These are phyloP conservation scores for Sporisorium iseilematis-ciliati DNA, from an alignment of 1,284 basidiomycete genomes.

Conservation along the genomic window DNA sequence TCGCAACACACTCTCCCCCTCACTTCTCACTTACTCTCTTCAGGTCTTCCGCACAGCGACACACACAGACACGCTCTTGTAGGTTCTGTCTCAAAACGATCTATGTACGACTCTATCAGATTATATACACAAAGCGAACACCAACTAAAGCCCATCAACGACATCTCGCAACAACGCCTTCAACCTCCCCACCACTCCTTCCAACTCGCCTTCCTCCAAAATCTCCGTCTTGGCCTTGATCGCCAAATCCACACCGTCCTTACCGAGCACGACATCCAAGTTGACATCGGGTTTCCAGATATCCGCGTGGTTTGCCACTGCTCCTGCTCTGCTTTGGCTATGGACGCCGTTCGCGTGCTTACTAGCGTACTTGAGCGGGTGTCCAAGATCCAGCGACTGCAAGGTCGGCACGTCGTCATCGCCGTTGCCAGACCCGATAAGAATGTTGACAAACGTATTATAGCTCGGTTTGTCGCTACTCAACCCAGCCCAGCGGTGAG, in stretches of 20 bases:
- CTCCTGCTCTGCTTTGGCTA: background rate
- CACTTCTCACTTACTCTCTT: too few relatives aligned
- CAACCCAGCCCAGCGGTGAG: conserved; percentile 31
- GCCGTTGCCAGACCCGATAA: conserved; percentile 17
- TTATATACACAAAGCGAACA: background rate
- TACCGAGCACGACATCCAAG: conserved; percentile 28
- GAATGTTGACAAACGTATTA: conserved; percentile 53
- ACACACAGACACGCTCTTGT: too few relatives aligned
- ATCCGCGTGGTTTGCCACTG: conserved; percentile 6
- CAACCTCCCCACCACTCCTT: conserved; percentile 1
- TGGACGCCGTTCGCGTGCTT: background rate
- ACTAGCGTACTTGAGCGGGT: conserved; percentile 25
- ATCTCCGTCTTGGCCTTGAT: conserved; percentile 24
- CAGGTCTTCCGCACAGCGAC: too few relatives aligned
- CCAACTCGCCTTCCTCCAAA: background rate
- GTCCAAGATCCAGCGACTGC: conserved; percentile 26
- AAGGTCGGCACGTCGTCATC: background rate
- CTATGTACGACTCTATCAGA: background rate
- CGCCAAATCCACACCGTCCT: conserved; percentile 17
- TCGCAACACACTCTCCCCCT: too few relatives aligned
- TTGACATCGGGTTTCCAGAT: conserved; percentile 39
- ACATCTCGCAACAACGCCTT: conserved; percentile 1
- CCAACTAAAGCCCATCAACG: conserved; percentile 14
- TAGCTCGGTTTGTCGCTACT: conserved; percentile 24
- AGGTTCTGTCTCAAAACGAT: too few relatives aligned